These are phyloP conservation scores for Rosa multiflora DNA, from an alignment of 306 rosid species.

Conservation along the genomic window DNA sequence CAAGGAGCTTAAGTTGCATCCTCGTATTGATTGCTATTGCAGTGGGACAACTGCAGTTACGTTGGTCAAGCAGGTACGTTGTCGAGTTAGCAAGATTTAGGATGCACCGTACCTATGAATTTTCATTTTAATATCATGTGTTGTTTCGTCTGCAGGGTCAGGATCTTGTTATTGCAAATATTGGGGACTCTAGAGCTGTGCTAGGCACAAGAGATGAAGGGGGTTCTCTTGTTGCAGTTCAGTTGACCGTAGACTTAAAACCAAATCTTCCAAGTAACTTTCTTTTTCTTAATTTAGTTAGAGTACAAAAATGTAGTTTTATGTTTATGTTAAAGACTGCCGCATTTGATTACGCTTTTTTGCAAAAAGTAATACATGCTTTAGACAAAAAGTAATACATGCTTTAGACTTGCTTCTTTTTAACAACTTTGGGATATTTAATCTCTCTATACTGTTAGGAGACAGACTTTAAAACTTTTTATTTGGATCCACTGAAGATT, in stretches of 20 bases:
- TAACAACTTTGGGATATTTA: neutral
- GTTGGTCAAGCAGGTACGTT: conserved; percentile 64
- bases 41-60: conserved; percentile 89
- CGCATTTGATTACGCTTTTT: neutral
- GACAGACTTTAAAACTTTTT: neutral
- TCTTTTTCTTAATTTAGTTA: conserved; percentile 5
- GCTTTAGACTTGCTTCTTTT: neutral
- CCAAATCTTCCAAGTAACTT: conserved; percentile 75
- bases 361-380: neutral
- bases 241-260: conserved; percentile 79
- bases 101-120: neutral
- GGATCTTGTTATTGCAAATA: conserved; percentile 63
- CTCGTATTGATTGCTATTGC: conserved; percentile 54
- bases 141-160: conserved; percentile 45
- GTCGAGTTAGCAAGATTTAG: neutral
- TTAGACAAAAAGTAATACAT: no score
- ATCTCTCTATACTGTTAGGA: neutral
- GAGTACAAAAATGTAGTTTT: neutral
- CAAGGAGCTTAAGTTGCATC: conserved; percentile 68
- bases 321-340: neutral
- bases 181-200: conserved; percentile 71
- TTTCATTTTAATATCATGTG: conserved; percentile 1
- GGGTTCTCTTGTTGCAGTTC: conserved; percentile 52
- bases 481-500: neutral
- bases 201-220: conserved; percentile 58